phyloP scores from a whole-genome alignment of 2,329 filamentous ascomycete species.

The Talaromyces verruculosus region DNA sequence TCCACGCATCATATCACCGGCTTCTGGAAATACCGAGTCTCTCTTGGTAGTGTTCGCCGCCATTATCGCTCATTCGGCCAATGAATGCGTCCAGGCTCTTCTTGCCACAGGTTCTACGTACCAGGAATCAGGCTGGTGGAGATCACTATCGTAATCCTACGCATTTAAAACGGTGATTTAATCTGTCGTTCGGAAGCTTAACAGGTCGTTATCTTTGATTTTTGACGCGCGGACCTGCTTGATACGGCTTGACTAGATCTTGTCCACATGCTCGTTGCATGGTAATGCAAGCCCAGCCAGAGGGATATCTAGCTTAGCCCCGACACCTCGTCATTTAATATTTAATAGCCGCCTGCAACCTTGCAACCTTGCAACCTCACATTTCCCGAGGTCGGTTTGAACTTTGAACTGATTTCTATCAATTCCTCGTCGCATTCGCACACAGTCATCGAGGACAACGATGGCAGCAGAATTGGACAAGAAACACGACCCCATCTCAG shows the following conservation, averaged over 20 bases:
- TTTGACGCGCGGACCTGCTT: neutral
- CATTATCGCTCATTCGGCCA: neutral
- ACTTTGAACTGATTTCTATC: neutral
- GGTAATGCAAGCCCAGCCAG: neutral
- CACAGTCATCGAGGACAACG: neutral
- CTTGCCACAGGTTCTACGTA: neutral
- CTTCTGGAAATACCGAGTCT: neutral
- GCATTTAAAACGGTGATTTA: neutral
- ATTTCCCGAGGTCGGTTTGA: no score
- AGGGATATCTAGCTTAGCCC: neutral
- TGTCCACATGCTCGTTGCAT: neutral
- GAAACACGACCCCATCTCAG: neutral
- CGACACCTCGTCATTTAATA: neutral
- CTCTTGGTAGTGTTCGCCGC: neutral
- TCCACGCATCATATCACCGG: neutral
- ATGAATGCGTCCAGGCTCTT: neutral
- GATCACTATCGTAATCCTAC: neutral
- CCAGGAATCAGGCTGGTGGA: neutral
- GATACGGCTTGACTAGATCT: neutral
- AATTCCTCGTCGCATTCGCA: neutral
- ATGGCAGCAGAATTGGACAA: slow-evolving; percentile 16
- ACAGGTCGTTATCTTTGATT: neutral
- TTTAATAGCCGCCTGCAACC: slow-evolving; percentile 4
- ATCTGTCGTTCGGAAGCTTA: slow-evolving; percentile 1
- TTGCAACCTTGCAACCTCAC: neutral